A percentile compares a stretch with the other conserved stretches of the same genome.
Conservation (phyloP, 2,329 filamentous ascomycete species). For the Aspergillus pseudoviridinutans region DNA sequence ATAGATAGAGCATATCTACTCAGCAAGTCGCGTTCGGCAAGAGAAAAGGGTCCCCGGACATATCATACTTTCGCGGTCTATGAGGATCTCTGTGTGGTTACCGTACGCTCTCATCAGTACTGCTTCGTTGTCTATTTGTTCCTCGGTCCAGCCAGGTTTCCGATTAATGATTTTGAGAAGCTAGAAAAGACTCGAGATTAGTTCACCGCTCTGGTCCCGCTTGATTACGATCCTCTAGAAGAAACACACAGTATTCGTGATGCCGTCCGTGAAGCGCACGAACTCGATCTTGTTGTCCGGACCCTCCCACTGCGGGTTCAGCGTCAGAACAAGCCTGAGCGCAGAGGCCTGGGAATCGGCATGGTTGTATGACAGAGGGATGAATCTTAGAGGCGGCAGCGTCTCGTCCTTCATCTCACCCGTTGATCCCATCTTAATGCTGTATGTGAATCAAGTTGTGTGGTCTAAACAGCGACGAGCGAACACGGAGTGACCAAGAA, state of each 20-base stretch:
- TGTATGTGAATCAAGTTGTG: not conserved
- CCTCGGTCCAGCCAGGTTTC: slow-evolving; percentile 63
- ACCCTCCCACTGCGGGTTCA: slow-evolving; percentile 79
- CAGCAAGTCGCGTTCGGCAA: slow-evolving; percentile 35
- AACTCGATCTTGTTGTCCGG: slow-evolving; percentile 74
- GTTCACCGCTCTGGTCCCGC: slow-evolving; percentile 2
- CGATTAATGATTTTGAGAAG: slow-evolving; percentile 50
- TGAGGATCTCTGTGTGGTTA: slow-evolving; percentile 87
- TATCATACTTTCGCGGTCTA: slow-evolving; percentile 82
- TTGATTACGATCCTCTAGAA: not conserved
- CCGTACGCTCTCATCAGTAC: slow-evolving; percentile 91
- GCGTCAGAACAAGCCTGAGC: slow-evolving; percentile 69
- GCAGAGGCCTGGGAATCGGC: slow-evolving; percentile 75
- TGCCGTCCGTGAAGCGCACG: slow-evolving; percentile 91
- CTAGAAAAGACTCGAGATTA: slow-evolving; percentile 29
- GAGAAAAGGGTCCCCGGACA: slow-evolving; percentile 7
- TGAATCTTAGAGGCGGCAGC: slow-evolving; percentile 43
- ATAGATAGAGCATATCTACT: slow-evolving; percentile 26
- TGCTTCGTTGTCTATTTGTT: slow-evolving; percentile 77
- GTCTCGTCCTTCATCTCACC: slow-evolving; percentile 12
- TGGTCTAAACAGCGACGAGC: not conserved
- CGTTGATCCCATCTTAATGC: slow-evolving; percentile 24
- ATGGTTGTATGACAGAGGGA: slow-evolving; percentile 75
- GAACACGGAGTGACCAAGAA: not conserved
- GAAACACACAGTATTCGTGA: slow-evolving; percentile 78